These are phyloP conservation scores for Scheffersomyces illinoinensis DNA, from an alignment of 1,139 yeast genomes.

Conservation along the genomic window DNA sequence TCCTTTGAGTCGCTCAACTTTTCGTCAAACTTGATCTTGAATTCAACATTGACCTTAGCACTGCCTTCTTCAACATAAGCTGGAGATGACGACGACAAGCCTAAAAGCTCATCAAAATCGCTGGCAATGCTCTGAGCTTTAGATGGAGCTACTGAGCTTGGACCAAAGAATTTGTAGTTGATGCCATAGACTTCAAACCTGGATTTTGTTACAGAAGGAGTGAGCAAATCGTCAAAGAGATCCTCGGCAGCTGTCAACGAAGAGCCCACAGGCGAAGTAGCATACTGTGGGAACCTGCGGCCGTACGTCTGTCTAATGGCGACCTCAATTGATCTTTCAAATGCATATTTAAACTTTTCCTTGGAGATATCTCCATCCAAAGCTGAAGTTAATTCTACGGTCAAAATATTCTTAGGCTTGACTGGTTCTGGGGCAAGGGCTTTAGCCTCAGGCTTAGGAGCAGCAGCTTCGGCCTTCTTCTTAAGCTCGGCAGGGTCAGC, in stretches of 20 bases:
- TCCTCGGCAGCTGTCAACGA: constrained; percentile 42
- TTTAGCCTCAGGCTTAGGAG: constrained; percentile 5
- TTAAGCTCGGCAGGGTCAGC: constrained; percentile 33
- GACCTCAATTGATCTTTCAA: constrained; percentile 30
- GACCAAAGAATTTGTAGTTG: constrained; percentile 24
- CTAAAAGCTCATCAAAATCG: constrained; percentile 48
- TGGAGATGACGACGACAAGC: constrained; percentile 28
- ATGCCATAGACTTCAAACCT: constrained; percentile 53
- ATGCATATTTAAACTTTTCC: constrained; percentile 29
- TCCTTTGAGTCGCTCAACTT: constrained; percentile 36
- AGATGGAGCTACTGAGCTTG: constrained; percentile 11
- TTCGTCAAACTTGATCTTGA: constrained; percentile 43
- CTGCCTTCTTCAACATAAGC: constrained; percentile 12
- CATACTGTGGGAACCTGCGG: constrained; percentile 43
- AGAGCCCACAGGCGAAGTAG: constrained; percentile 41
- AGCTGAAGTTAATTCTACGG: constrained; percentile 25
- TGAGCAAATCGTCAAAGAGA: constrained; percentile 63
- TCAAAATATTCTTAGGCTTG: constrained; percentile 31
- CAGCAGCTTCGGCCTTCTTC: constrained; percentile 15
- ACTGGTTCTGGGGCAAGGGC: constrained; percentile 20
- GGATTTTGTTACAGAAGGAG: constrained; percentile 56
- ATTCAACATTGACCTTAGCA: constrained; percentile 38
- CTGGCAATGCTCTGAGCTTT: constrained; percentile 5
- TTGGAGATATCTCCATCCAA: constrained; percentile 29
- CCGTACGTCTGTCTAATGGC: constrained; percentile 43